Evolutionary conservation across 2,329 filamentous ascomycete genomes (phyloP), one percentile per base, ranked within the genome.

Genomic region (Exophiala calicioides): DNA sequence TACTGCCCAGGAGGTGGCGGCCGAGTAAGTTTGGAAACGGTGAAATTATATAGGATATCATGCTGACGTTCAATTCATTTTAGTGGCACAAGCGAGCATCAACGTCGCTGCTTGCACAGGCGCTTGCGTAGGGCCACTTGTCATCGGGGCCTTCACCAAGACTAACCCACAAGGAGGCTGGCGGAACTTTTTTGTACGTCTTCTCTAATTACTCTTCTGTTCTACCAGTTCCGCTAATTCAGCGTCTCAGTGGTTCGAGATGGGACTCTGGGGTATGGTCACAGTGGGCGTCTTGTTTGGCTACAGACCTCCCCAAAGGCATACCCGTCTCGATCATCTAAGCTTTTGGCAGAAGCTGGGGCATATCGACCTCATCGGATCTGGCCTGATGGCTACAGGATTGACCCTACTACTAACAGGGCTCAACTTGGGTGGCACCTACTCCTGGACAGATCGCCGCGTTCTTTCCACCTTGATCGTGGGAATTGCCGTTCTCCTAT

Each of bases 191-290:
- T 57, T n/a, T n/a, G n/a, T n/a, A n/a, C n/a, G n/a, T n/a, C n/a
- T n/a, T n/a, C n/a, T n/a, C n/a, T n/a, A n/a, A n/a, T n/a, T n/a
- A n/a, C n/a, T n/a, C n/a, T n/a, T n/a, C n/a, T n/a, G n/a, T n/a
- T n/a, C n/a, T n/a, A n/a, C n/a, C n/a, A n/a, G n/a, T n/a, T n/a
- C n/a, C n/a, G n/a, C n/a, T n/a, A n/a, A n/a, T n/a, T n/a, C n/a
- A n/a, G n/a, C n/a, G n/a, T n/a, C n/a, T n/a, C n/a, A 56, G 23
- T 57, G 54, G 54, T 47, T 57, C 19, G 52, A 57, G 44, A 34
- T 55, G 18, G 54, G 21, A 9, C 40, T 55, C 13, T 57, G 54
- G 54, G 54, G 44, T 9, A 24, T 44, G 9, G 55, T 48, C 3
- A 52, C 49, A n/a, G 21, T 42, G 7, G 52, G 48, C 8, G 50